phyloP scores from a whole-genome alignment of 129 eudicot genomes.

The Scalesia atractyloides region DNA sequence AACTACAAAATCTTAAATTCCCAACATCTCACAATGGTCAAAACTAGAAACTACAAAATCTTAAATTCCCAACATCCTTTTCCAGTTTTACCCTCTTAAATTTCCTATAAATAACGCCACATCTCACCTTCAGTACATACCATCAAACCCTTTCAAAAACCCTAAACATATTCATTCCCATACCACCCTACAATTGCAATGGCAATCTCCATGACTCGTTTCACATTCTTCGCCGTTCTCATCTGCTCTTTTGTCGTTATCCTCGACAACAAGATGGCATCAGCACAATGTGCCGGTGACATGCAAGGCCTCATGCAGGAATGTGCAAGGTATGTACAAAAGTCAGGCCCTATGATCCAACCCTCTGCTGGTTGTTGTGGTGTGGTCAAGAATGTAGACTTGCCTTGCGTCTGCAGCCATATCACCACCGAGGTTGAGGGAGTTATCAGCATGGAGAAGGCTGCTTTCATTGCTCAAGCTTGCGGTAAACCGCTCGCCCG shows the following conservation, averaged over 20 bases:
- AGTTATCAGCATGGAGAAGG: slow-evolving; percentile 66
- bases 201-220: slow-evolving; percentile 23
- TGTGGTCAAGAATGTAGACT: slow-evolving; percentile 48
- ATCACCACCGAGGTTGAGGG: slow-evolving; percentile 45
- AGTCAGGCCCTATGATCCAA: slow-evolving; percentile 39
- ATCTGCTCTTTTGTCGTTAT: not conserved
- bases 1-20: too few species aligned
- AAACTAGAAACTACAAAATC: not conserved
- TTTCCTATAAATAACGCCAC: slow-evolving; percentile 28
- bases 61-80: slow-evolving; percentile 5
- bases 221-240: slow-evolving; percentile 7
- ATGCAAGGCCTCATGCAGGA: slow-evolving; percentile 54
- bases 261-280: slow-evolving; percentile 22
- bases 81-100: slow-evolving; percentile 21
- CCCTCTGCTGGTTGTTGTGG: slow-evolving; percentile 64
- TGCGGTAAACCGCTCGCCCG: slow-evolving; percentile 58
- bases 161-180: not conserved
- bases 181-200: slow-evolving; percentile 25
- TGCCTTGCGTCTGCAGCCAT: slow-evolving; percentile 52
- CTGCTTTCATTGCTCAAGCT: slow-evolving; percentile 51
- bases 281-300: slow-evolving; percentile 58
- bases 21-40: not conserved
- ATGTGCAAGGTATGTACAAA: slow-evolving; percentile 54
- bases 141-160: slow-evolving; percentile 13
- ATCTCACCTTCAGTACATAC: slow-evolving; percentile 1